These are phyloP conservation scores for Circinella umbellata DNA, from an alignment of 371 early-diverging fungal genomes.

Conservation along the genomic window DNA sequence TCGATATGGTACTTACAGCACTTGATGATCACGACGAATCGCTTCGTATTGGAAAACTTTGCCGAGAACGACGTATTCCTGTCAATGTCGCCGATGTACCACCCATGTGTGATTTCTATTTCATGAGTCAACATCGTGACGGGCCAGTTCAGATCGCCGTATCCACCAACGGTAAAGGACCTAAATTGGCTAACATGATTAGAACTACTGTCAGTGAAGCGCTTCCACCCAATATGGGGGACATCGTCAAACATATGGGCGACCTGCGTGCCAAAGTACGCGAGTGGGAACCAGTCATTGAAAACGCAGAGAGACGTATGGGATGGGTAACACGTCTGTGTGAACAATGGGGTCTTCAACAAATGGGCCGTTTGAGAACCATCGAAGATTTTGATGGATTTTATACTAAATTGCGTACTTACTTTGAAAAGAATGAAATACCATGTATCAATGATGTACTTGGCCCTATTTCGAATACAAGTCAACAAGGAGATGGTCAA, in stretches of 20 bases:
- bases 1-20: constrained; percentile 83
- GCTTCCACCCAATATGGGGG: constrained; percentile 69
- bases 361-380: constrained; percentile 34
- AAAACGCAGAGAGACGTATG: constrained; percentile 77
- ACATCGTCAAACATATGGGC: constrained; percentile 77
- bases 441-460: constrained; percentile 33
- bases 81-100: constrained; percentile 94
- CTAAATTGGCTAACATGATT: constrained; percentile 83
- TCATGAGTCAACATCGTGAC: constrained; percentile 86
- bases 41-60: constrained; percentile 68
- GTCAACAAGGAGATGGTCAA: no score
- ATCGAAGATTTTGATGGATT: constrained; percentile 25
- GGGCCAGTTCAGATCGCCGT: constrained; percentile 88
- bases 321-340: constrained; percentile 78
- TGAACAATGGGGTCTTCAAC: constrained; percentile 57
- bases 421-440: constrained; percentile 51
- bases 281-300: constrained; percentile 68
- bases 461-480: constrained; percentile 11
- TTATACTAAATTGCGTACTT: constrained; percentile 60
- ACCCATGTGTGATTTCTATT: constrained; percentile 90
- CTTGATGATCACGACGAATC: constrained; percentile 80
- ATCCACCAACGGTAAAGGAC: constrained; percentile 90
- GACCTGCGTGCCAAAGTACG: constrained; percentile 69
- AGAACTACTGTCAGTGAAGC: constrained; percentile 68
- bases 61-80: constrained; percentile 74